Evolutionary conservation across 2,329 filamentous ascomycete species (phyloP).

Genomic region (Fusarium irregulare): DNA sequence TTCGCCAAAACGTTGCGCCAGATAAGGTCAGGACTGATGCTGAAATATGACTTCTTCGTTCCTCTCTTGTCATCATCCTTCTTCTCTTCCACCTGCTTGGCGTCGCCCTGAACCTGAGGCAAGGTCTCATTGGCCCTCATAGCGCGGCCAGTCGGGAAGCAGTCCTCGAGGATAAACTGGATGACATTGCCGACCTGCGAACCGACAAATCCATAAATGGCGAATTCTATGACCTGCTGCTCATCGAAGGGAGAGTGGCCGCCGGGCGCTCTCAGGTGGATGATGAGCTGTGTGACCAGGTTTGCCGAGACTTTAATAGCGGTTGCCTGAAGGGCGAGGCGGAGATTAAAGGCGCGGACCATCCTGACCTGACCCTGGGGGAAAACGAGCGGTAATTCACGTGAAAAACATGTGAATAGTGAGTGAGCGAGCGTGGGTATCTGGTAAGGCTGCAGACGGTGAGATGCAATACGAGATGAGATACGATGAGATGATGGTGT

Average conservation of each 20-base stretch:
- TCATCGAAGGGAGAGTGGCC: constrained; percentile 43
- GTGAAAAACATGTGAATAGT: constrained; percentile 20
- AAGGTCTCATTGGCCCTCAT: constrained; percentile 36
- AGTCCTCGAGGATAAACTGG: constrained; percentile 51
- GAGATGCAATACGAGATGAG: background rate
- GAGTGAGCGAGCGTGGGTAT: background rate
- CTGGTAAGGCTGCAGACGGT: constrained; percentile 6
- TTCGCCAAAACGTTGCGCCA: constrained; percentile 52
- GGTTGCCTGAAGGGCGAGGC: constrained; percentile 47
- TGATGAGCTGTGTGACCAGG: constrained; percentile 47
- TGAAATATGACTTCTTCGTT: constrained; percentile 26
- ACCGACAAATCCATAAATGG: constrained; percentile 50
- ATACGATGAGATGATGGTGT: background rate
- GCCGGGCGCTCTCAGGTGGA: constrained; percentile 32
- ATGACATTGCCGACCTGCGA: constrained; percentile 53
- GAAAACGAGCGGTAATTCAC: constrained; percentile 1
- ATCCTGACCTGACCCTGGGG: constrained; percentile 30
- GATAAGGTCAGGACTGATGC: constrained; percentile 45
- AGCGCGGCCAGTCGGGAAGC: constrained; percentile 48
- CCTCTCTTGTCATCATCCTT: constrained; percentile 38
- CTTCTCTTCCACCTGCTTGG: constrained; percentile 36
- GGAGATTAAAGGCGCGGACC: constrained; percentile 46
- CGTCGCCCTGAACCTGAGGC: constrained; percentile 35
- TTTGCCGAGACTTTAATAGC: constrained; percentile 49
- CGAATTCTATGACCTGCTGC: constrained; percentile 53